phyloP scores from a whole-genome alignment of 2,329 filamentous ascomycete species.

The Drechslerella dactyloides region DNA sequence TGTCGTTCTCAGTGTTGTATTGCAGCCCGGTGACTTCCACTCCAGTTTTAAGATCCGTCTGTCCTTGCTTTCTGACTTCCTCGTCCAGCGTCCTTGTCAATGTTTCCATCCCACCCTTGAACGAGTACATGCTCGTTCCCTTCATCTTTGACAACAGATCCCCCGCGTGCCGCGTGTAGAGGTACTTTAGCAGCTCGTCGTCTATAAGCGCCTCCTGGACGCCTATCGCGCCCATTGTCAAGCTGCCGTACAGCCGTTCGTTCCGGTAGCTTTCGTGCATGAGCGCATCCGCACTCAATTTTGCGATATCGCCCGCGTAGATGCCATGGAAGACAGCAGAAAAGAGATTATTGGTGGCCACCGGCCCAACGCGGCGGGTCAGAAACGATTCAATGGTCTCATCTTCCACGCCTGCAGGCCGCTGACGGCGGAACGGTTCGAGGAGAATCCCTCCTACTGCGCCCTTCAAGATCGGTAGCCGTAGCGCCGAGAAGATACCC shows the following conservation, averaged over 20 bases:
- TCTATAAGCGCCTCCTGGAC: constrained; percentile 54
- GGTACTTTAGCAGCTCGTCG: constrained; percentile 50
- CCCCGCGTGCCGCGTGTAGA: constrained; percentile 49
- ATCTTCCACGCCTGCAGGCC: constrained; percentile 62
- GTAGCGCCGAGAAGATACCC: constrained; percentile 58
- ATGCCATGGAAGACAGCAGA: constrained; percentile 85
- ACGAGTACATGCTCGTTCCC: constrained; percentile 60
- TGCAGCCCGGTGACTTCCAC: constrained; percentile 62
- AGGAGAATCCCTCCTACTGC: constrained; percentile 57
- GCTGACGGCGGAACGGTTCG: constrained; percentile 56
- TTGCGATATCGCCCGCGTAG: constrained; percentile 85
- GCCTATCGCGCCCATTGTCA: constrained; percentile 57
- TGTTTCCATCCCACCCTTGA: constrained; percentile 68
- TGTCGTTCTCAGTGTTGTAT: constrained; percentile 58
- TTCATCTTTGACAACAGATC: constrained; percentile 52
- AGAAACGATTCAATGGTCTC: constrained; percentile 76
- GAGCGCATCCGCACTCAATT: constrained; percentile 70
- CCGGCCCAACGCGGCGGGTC: constrained; percentile 63
- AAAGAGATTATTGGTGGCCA: constrained; percentile 72
- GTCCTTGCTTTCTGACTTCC: constrained; percentile 63
- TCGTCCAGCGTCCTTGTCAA: constrained; percentile 65
- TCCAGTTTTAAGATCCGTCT: constrained; percentile 67
- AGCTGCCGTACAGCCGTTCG: constrained; percentile 58
- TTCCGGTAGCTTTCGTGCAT: constrained; percentile 52
- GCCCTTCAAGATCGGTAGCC: constrained; percentile 66